phyloP scores from a whole-genome alignment of 208 protist genomes.

The Wallacemonas sp. region DNA sequence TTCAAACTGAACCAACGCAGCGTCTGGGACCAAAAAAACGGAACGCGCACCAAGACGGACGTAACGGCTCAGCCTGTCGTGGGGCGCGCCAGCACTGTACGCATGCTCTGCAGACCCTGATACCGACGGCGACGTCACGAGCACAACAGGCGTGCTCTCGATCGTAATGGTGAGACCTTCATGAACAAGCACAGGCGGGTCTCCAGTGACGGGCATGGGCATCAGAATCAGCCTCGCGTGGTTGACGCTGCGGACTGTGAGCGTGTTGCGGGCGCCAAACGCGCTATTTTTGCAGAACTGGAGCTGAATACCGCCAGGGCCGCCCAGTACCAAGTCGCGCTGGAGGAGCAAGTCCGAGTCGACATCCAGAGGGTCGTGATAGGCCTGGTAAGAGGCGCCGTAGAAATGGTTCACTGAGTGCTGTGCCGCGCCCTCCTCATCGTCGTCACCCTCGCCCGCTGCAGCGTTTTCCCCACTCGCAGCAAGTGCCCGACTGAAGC shows the following conservation, averaged over 20 bases:
- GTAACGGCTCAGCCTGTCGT: conserved; percentile 22
- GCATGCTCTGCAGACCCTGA: not conserved
- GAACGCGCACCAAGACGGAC: conserved; percentile 31
- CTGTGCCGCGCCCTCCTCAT: no score
- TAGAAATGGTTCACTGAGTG: no score
- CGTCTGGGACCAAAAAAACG: conserved; percentile 24
- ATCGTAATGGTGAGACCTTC: conserved; percentile 39
- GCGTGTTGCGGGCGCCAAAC: conserved; percentile 19
- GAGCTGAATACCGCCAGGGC: conserved; percentile 22
- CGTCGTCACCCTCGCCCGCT: no score
- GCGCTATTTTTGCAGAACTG: conserved; percentile 24
- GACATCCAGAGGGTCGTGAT: conserved; percentile 6
- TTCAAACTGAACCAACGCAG: not conserved
- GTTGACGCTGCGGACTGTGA: conserved; percentile 38
- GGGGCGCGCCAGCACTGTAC: not conserved
- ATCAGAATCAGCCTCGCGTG: conserved; percentile 40
- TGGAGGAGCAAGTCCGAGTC: conserved; percentile 21
- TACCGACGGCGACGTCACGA: not conserved
- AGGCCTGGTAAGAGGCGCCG: not conserved
- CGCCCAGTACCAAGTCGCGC: conserved; percentile 36
- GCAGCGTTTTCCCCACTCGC: not conserved
- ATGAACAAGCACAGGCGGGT: conserved; percentile 38
- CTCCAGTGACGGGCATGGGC: conserved; percentile 7
- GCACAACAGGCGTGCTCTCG: conserved; percentile 33
- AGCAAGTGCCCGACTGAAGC: not conserved